phyloP scores from a whole-genome alignment of 2,329 filamentous ascomycete genomes.

The Aureobasidium sp. region DNA sequence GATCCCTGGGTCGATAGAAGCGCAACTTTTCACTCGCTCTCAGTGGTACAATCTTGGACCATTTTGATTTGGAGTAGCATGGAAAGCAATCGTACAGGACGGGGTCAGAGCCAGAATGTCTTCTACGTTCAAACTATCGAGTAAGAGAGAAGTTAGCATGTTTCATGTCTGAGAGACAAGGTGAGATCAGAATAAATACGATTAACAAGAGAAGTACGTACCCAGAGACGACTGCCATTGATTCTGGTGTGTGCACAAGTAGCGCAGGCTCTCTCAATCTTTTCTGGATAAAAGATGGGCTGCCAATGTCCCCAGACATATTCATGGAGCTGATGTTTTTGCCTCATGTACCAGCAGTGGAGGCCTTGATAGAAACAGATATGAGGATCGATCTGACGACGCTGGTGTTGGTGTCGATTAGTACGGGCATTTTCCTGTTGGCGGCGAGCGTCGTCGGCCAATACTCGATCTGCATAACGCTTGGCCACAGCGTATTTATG shows the following conservation, averaged over 20 bases:
- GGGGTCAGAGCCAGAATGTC: neutral
- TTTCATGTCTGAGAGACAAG: too few relatives aligned
- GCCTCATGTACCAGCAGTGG: neutral
- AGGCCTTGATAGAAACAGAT: neutral
- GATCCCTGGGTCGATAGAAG: neutral
- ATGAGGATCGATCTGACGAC: neutral
- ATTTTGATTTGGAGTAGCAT: neutral
- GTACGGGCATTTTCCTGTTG: neutral
- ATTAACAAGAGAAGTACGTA: neutral
- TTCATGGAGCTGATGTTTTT: neutral
- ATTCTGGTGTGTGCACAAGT: neutral
- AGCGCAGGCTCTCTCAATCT: neutral
- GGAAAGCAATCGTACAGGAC: neutral
- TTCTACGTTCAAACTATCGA: neutral
- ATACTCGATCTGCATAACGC: fast-evolving
- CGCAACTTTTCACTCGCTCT: neutral
- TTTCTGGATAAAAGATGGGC: neutral
- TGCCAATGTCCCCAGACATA: neutral
- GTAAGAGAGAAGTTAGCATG: neutral
- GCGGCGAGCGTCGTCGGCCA: neutral
- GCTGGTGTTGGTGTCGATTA: neutral
- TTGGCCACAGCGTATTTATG: neutral
- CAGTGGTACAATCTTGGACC: neutral
- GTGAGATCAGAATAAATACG: too few relatives aligned
- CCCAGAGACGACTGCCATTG: neutral